phyloP scores from a whole-genome alignment of 2,329 filamentous ascomycete species.

The Sclerotinia subarctica region DNA sequence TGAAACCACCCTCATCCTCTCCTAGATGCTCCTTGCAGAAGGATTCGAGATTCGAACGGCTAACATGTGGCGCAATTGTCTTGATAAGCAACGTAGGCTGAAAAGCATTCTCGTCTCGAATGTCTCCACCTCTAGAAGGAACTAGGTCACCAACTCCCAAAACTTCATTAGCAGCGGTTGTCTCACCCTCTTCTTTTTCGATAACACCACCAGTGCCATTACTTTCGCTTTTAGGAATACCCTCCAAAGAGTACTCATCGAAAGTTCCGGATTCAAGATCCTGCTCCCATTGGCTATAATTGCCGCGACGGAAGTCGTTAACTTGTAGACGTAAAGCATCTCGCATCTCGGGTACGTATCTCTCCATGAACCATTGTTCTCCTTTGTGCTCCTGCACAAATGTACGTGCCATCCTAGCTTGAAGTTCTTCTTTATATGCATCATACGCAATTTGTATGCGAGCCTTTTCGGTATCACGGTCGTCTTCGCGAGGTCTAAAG shows the following conservation, averaged over 20 bases:
- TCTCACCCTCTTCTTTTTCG: constrained; percentile 95
- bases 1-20: constrained; percentile 87
- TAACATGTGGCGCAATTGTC: constrained; percentile 94
- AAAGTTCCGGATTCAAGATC: constrained; percentile 83
- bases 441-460: constrained; percentile 72
- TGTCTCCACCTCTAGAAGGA: constrained; percentile 76
- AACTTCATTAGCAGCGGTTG: constrained; percentile 86
- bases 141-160: constrained; percentile 88
- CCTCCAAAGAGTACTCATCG: constrained; percentile 92
- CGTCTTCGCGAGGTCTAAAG: constrained; percentile 65
- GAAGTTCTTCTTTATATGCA: constrained; percentile 64
- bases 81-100: constrained; percentile 96
- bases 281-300: constrained; percentile 83
- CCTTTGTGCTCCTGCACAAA: constrained; percentile 92
- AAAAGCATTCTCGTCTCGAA: constrained; percentile 82
- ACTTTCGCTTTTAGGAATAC: constrained; percentile 87
- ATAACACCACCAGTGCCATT: constrained; percentile 81
- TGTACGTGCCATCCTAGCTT: constrained; percentile 75
- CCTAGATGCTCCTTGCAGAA: constrained; percentile 95
- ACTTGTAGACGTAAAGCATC: constrained; percentile 72
- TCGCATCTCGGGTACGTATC: constrained; percentile 81
- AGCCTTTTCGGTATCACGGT: constrained; percentile 74
- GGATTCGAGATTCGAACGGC: constrained; percentile 84
- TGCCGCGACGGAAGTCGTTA: constrained; percentile 72
- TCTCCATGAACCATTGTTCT: constrained; percentile 97